A percentile compares a stretch with the other conserved stretches of the same genome.
Evolutionary conservation across 352 stramenopile genomes (phyloP).

Genomic region (Globisporangium mamillatum): DNA sequence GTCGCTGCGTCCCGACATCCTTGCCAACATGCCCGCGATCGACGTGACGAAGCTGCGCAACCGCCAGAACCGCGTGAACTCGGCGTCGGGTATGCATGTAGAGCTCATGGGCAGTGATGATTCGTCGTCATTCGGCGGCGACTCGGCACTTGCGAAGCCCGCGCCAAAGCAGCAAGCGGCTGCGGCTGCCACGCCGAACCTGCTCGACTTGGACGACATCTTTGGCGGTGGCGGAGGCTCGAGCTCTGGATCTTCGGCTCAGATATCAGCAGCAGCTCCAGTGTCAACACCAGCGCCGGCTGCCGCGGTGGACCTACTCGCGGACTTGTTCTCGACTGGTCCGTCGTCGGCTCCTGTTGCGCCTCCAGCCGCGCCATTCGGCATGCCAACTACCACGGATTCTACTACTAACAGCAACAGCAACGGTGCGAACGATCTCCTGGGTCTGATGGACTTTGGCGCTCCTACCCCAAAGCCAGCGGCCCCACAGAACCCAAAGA

Average conservation of each 20-base stretch:
- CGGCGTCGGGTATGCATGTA: slow-evolving; percentile 30
- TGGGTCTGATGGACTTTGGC: slow-evolving; percentile 80
- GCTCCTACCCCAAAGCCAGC: slow-evolving; percentile 26
- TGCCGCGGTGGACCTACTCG: slow-evolving; percentile 88
- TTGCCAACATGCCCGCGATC: slow-evolving; percentile 94
- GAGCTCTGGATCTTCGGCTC: slow-evolving; percentile 18
- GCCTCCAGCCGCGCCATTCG: slow-evolving; percentile 23
- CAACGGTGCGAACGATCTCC: slow-evolving; percentile 38
- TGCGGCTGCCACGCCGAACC: slow-evolving; percentile 40
- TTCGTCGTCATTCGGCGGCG: not conserved
- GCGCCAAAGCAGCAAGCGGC: slow-evolving; percentile 11
- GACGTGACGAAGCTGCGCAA: slow-evolving; percentile 82
- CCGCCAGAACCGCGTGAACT: slow-evolving; percentile 51
- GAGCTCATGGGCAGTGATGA: slow-evolving; percentile 83
- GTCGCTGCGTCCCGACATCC: slow-evolving; percentile 78
- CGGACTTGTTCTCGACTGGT: slow-evolving; percentile 91
- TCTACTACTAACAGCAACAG: slow-evolving; percentile 14
- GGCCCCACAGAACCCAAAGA: slow-evolving; percentile 35
- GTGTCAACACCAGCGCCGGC: slow-evolving; percentile 20
- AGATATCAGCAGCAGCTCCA: slow-evolving; percentile 23
- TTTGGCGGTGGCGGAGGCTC: slow-evolving; percentile 70
- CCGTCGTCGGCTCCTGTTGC: slow-evolving; percentile 21
- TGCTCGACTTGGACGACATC: slow-evolving; percentile 96
- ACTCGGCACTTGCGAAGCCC: slow-evolving; percentile 16
- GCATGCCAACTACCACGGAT: slow-evolving; percentile 16